Conservation (phyloP, 495 filamentous ascomycete genomes). For the Xylaria intraflava region DNA sequence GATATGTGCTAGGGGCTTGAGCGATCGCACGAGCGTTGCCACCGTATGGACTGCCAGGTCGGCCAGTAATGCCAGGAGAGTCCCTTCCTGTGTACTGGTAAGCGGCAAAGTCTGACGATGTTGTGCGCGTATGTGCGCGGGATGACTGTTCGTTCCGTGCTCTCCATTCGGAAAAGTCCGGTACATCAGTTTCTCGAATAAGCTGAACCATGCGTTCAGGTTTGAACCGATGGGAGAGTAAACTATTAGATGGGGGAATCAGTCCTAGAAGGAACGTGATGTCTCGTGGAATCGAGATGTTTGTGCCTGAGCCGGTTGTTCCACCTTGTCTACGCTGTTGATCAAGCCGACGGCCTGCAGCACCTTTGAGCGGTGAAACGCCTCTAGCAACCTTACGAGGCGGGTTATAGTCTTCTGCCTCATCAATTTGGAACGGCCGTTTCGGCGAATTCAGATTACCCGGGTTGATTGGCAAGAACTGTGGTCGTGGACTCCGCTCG, state of each 20-base stretch:
- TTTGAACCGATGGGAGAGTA: constrained; percentile 58
- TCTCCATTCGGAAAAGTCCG: constrained; percentile 47
- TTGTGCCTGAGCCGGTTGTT: constrained; percentile 28
- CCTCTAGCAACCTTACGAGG: constrained; percentile 78
- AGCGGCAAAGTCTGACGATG: constrained; percentile 28
- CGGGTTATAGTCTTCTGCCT: constrained; percentile 61
- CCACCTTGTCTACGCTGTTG: constrained; percentile 57
- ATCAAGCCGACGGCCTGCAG: constrained; percentile 73
- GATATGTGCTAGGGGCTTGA: constrained; percentile 29
- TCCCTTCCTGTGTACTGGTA: constrained; percentile 31
- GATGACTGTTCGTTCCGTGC: constrained; percentile 19
- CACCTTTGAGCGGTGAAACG: constrained; percentile 77
- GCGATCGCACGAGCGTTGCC: constrained; percentile 21
- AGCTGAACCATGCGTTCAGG: constrained; percentile 67
- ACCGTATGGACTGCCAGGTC: constrained; percentile 34
- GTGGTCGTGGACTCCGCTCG: constrained; percentile 42
- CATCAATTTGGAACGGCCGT: constrained; percentile 60
- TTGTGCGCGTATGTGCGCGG: constrained; percentile 28
- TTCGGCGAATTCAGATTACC: constrained; percentile 62
- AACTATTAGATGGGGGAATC: constrained; percentile 69
- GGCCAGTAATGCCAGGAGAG: constrained; percentile 32
- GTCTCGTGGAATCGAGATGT: constrained; percentile 61
- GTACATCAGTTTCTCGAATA: constrained; percentile 59
- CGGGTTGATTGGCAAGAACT: constrained; percentile 36
- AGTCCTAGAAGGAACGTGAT: constrained; percentile 76